Base-by-base conservation (phyloP, 2,329 filamentous ascomycete genomes). In the Polychaeton citri region DNA sequence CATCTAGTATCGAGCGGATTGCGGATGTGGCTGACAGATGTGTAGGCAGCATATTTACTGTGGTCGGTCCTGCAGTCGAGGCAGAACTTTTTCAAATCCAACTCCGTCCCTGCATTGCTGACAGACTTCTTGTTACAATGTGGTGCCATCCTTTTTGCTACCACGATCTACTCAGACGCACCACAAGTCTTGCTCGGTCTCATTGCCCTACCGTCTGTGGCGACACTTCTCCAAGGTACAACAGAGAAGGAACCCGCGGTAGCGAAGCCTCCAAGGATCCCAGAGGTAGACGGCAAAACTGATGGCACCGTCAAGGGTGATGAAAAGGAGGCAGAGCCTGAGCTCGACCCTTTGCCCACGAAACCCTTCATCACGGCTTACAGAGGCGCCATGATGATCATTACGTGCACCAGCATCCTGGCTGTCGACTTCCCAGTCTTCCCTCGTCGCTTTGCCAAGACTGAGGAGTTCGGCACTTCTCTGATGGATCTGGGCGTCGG, bases 391-490 rank as follows among this genome's bases (percentile, higher is more conserved):
- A 93, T 98, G 86, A 76, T 98, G 69, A 71, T 93, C 34, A 71
- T 82, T 45, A 98, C 90, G 6, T 92, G 84, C 52, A 63, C 90
- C 32, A 83, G 85, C 35, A 96, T 98, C 47, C 71, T 98, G n/a
- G 90, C 90, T 12, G 90, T 98, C 35, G 90, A 98, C 60, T 98
- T 98, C 56, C 76, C 71, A 13, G 69, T 95, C 40, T 98, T 98
- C 51, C 90, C 90, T 2, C 76, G 90, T 19, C 79, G 90, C 20
- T 96, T 96, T 56, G 90, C 86, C 38, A 98, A 98, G 64, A 90
- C 93, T 2, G 90, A 98, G 61, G 95, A 84, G n/a, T 98, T 90
- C 85, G 90, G 90, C 37, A 95, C 88, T 1, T 96, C 88, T n/a
- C 65, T 98, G 42, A 98, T 98, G 90, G 90, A 98, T 56, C 69